Base-by-base conservation (phyloP, 805 yeast genomes). In the Kuraishia capsulata region DNA sequence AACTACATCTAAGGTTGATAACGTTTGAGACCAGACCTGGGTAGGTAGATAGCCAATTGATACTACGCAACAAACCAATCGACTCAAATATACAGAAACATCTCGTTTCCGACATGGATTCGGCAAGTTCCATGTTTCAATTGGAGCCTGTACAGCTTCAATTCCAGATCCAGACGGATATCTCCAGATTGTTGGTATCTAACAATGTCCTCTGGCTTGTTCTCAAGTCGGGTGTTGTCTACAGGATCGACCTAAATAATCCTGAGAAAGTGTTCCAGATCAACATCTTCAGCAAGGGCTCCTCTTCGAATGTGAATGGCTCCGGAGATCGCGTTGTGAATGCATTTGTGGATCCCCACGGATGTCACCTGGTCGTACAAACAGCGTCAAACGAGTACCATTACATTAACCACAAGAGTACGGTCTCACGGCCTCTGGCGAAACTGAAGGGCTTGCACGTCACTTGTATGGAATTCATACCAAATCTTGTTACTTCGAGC, bases 231-330 rank as follows among this genome's bases (percentile, higher is more conserved):
- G 80, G 81, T 1, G 50, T 65, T 13, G 56, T 83, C n/a, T 73
- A 73, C 45, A 57, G 81, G n/a, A 81, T 84, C 24, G 77, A 81
- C 47, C 58, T 83, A 44, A 78, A 75, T 37, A 66, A 67, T 36
- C 92, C 92, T 1, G 75, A 80, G 26, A 64, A 64, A 5, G 78
- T 83, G 4, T 67, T 65, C 31, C 59, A 55, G 19, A 50, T 65
- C n/a, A 55, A 53, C 10, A 42, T 67, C 2, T 60, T 71, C 2
- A 53, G 49, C 4, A 8, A 6, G 17, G 11, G 11, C 10, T 28
- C 52, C 3, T n/a, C n/a, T n/a, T n/a, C n/a, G n/a, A n/a, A n/a
- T n/a, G n/a, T n/a, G n/a, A n/a, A n/a, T n/a, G 38, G 42, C 21
- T 25, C 34, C 13, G 54, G 51, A 14, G 56, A 65, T 16, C 52